Evolutionary conservation across 208 protist genomes (phyloP).

Genomic region (Trypanosoma lewisi): DNA sequence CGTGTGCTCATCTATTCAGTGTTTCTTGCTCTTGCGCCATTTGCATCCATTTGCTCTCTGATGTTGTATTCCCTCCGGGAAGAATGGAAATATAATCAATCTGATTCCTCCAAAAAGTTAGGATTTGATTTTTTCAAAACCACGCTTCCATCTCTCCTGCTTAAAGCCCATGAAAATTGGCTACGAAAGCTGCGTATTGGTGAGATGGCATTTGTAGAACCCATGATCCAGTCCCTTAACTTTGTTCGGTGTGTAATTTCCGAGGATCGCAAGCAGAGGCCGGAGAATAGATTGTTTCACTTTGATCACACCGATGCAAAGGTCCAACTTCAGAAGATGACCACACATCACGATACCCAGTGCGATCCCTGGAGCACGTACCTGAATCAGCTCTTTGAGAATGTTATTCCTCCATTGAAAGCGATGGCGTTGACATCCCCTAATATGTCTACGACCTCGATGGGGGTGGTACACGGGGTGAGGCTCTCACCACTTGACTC

Average conservation of each 20-base stretch:
- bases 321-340: neutral
- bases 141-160: conserved; percentile 35
- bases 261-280: neutral
- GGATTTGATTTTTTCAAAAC: conserved; percentile 20
- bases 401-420: conserved; percentile 15
- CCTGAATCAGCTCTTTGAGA: neutral
- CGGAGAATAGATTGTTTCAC: conserved; percentile 11
- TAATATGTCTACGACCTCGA: neutral
- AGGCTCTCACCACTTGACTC: conserved; percentile 29
- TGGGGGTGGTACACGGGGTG: neutral
- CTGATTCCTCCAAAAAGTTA: neutral
- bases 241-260: conserved; percentile 45
- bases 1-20: conserved; percentile 52
- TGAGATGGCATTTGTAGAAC: conserved; percentile 61
- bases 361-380: conserved; percentile 12
- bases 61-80: conserved; percentile 44
- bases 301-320: conserved; percentile 1
- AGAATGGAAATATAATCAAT: conserved; percentile 35
- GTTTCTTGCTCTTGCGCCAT: conserved; percentile 66
- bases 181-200: conserved; percentile 30
- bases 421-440: neutral
- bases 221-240: conserved; percentile 63
- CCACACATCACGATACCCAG: too few species aligned
- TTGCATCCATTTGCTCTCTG: conserved; percentile 60
- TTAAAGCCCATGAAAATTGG: conserved; percentile 38